Conservation (phyloP, 2,329 filamentous ascomycete genomes). For the Herpomyces periplanetae region DNA sequence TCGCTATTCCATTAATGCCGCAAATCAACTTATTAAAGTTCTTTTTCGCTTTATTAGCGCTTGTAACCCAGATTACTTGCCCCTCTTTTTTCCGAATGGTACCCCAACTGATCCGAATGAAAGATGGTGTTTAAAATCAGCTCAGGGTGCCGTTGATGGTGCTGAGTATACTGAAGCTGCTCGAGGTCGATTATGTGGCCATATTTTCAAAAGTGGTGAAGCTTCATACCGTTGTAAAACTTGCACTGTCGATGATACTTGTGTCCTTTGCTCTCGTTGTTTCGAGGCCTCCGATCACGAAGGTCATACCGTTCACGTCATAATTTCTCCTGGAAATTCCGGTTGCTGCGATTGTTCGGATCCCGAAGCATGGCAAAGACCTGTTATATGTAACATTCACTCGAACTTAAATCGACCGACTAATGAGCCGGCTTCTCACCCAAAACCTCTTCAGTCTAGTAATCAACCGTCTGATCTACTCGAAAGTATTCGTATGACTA, state of each 20-base stretch:
- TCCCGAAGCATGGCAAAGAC: conserved; percentile 58
- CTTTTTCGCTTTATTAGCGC: conserved; percentile 63
- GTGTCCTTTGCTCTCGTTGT: conserved; percentile 66
- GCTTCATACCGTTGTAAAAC: conserved; percentile 79
- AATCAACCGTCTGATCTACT: conserved; percentile 31
- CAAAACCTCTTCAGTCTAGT: conserved; percentile 15
- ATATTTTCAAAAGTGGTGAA: conserved; percentile 83
- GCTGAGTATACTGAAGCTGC: conserved; percentile 79
- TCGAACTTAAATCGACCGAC: conserved; percentile 16
- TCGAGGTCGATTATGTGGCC: conserved; percentile 66
- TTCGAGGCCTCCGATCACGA: conserved; percentile 85
- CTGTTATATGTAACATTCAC: conserved; percentile 74
- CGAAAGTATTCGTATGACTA: conserved; percentile 41
- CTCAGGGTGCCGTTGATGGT: conserved; percentile 66
- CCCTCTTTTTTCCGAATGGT: conserved; percentile 43
- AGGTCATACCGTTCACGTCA: conserved; percentile 62
- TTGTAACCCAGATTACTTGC: conserved; percentile 29
- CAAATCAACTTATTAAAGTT: conserved; percentile 26
- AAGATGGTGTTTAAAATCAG: conserved; percentile 36
- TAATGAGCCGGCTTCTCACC: conserved; percentile 9
- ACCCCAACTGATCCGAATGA: conserved; percentile 14
- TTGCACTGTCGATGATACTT: conserved; percentile 75
- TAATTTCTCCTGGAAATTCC: conserved; percentile 53
- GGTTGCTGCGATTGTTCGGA: conserved; percentile 95
- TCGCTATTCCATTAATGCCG: conserved; percentile 31